Percentiles rank a stretch among this genome's conserved stretches.
Conservation (phyloP, 306 rosid genomes). For the Purshia tridentata region DNA sequence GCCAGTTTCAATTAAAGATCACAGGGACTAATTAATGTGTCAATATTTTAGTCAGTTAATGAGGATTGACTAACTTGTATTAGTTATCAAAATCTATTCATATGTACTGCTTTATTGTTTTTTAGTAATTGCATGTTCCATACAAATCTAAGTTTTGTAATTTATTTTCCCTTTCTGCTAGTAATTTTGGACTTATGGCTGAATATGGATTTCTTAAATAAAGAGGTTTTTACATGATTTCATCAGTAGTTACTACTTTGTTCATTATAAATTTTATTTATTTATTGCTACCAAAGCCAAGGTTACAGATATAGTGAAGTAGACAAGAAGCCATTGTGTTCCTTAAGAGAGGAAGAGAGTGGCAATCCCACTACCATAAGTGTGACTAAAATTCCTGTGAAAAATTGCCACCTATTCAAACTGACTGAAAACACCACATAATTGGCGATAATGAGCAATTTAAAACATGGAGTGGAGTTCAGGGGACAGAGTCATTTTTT, state of each 20-base stretch:
- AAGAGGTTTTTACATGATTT: background rate
- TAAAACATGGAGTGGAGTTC: too few species aligned
- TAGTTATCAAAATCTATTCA: background rate
- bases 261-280: background rate
- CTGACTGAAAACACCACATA: too few species aligned
- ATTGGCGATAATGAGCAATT: too few species aligned
- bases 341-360: too few species aligned
- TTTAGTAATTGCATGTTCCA: background rate
- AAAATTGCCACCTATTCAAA: too few species aligned
- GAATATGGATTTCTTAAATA: background rate
- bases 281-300: conserved; percentile 50
- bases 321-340: conserved; percentile 50
- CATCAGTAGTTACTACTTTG: background rate
- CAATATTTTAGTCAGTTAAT: background rate
- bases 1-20: background rate
- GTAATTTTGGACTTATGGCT: background rate
- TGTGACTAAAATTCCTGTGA: too few species aligned
- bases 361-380: too few species aligned
- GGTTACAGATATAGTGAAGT: conserved; percentile 36
- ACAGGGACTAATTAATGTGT: background rate
- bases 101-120: background rate
- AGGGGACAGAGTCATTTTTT: too few species aligned
- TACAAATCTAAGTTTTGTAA: background rate
- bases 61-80: background rate
- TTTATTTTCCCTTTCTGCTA: background rate